These are phyloP conservation scores for Aquanectria penicillioides DNA, from an alignment of 2,329 filamentous ascomycete genomes.

Conservation along the genomic window DNA sequence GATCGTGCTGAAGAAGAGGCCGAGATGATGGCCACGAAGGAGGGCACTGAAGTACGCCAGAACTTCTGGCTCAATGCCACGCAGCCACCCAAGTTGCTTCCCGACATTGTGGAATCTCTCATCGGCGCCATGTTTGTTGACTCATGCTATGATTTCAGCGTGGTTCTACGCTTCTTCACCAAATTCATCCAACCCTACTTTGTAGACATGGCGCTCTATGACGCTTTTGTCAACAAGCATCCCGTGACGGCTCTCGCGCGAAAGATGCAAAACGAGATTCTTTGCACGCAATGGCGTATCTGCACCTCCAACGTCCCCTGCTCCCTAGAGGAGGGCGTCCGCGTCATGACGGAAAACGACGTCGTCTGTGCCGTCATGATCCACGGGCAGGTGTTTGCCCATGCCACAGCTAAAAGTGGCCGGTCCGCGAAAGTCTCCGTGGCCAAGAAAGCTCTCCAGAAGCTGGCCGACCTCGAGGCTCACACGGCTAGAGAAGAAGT, in stretches of 20 bases:
- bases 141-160: slow-evolving; percentile 78
- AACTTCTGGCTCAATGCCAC: slow-evolving; percentile 76
- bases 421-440: slow-evolving; percentile 78
- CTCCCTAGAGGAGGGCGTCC: slow-evolving; percentile 53
- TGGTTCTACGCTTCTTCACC: slow-evolving; percentile 83
- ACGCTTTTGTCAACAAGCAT: slow-evolving; percentile 86
- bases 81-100: slow-evolving; percentile 77
- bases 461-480: slow-evolving; percentile 57
- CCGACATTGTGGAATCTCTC: slow-evolving; percentile 90
- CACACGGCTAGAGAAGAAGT: slow-evolving; percentile 65
- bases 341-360: slow-evolving; percentile 54
- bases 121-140: slow-evolving; percentile 94
- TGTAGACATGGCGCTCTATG: slow-evolving; percentile 85
- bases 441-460: slow-evolving; percentile 66
- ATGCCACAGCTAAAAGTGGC: slow-evolving; percentile 69
- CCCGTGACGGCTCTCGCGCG: slow-evolving; percentile 79
- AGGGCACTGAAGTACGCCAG: slow-evolving; percentile 45
- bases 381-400: slow-evolving; percentile 74
- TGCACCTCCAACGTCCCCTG: slow-evolving; percentile 57
- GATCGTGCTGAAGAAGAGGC: slow-evolving; percentile 57
- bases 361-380: slow-evolving; percentile 80
- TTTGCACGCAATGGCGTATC: slow-evolving; percentile 70
- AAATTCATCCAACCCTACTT: slow-evolving; percentile 81
- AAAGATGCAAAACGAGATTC: slow-evolving; percentile 70
- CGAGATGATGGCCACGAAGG: slow-evolving; percentile 45